Evolutionary conservation across 306 rosid genomes (phyloP), one percentile per base, ranked within the genome.

Genomic region (Nissolia schottii): DNA sequence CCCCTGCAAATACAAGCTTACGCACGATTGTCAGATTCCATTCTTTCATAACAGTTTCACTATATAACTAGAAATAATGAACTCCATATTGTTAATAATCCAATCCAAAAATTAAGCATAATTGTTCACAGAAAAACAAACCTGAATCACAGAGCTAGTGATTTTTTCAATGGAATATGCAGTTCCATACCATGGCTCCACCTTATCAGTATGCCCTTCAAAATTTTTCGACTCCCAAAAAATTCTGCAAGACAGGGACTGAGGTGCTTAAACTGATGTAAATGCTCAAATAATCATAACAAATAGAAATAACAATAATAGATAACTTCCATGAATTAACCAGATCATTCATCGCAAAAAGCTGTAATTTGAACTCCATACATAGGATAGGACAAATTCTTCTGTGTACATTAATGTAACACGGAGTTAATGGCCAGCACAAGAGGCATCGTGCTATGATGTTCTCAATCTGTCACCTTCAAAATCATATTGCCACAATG

Each of bases 151-250:
- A 54, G 97, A 77, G 59, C 72, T 28, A 19, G 89, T 80, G 57
- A 87, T 77, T 61, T 71, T 91, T 85, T 91, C 95, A 22, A 85
- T 13, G 43, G 92, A 82, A 84, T 89, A 94, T 29, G 89, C 76
- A 76, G 97, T 94, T 78, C 91, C 91, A 86, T 94, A 94, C 99
- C 99, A 94, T 58, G 91, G 96, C 84, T 94, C 99, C 70, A 81
- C 87, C 82, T 70, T 77, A 72, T 91, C 86, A 22, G 95, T 85
- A 28, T 68, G 70, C 64, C 88, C 97, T 85, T 89, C 97, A 81
- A 91, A 91, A 25, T 66, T 77, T 72, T 87, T 82, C 3, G 99
- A 94, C 70, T 79, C 99, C 97, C 96, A 94, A 78, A 94, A 94
- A 76, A 94, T 86, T 88, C 99, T 94, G 84, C 73, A 70, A 19